Evolutionary conservation across 768 basidiomycete species (phyloP), one percentile per base, ranked within the genome.

Genomic region (Boletales sp.): DNA sequence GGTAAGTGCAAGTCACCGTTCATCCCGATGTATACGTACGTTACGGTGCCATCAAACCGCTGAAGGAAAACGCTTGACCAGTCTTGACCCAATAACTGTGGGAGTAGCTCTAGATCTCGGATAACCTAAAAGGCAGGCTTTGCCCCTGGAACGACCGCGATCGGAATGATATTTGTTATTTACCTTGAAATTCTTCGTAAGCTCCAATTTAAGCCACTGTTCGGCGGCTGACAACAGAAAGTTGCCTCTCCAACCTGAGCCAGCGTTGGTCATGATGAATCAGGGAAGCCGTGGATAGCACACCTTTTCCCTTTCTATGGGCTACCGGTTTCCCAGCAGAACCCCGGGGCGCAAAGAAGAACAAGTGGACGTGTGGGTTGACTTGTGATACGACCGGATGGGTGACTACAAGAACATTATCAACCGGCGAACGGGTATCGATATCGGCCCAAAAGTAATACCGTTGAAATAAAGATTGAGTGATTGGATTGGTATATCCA

Each of bases 51-150:
- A 57, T 92, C 92, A 63, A 97, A 97, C 43, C 91, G 81, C 67
- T 98, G 97, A 43, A 98, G 72, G 65, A 98, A 99, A 11, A 98
- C 92, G 54, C 87, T 88, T 1, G 90, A 92, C 95, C 95, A 98
- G 66, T 99, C 95, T 64, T 84, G 92, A 2, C 94, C 94, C 6
- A 95, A 74, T 3, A 98, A 60, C 51, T 92, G 86, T n/a, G 97
- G 97, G 47, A 98, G 76, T 18, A 99, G 79, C 63, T 99, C 97
- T 2, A 99, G 78, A 65, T 98, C 97, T 37, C 97, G 86, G 51
- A 99, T 99, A 44, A 98, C 76, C 78, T 84, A 56, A 35, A 51
- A 43, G n/a, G 14, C 27, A 40, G 15, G 41, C 38, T 43, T 18
- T 30, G 45, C 31, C 35, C 46, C 43, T 9, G 8, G 13, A 15